These are phyloP conservation scores for Sequoia sempervirens DNA, from an alignment of 75 land plant species.

Conservation along the genomic window DNA sequence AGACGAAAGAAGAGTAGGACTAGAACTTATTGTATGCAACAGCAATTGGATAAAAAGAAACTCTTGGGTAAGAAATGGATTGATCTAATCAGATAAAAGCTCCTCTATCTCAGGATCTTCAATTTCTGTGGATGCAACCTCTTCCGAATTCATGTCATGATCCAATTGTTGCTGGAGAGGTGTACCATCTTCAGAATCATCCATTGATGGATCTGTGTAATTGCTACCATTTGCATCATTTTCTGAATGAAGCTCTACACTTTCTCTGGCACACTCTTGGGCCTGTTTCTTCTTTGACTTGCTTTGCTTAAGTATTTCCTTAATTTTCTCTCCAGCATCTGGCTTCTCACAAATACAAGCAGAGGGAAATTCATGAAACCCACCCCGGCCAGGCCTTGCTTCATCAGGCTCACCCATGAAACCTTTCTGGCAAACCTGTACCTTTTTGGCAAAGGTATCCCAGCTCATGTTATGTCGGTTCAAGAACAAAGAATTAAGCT, in stretches of 20 bases:
- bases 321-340: constrained; percentile 9
- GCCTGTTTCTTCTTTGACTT: background rate
- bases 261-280: background rate
- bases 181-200: constrained; percentile 1
- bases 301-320: background rate
- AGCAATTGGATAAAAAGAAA: background rate
- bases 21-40: background rate
- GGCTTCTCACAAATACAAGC: constrained; percentile 57
- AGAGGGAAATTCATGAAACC: constrained; percentile 79
- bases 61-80: background rate
- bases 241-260: background rate
- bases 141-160: background rate
- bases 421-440: constrained; percentile 65
- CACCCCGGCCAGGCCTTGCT: constrained; percentile 74
- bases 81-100: constrained; percentile 5
- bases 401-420: constrained; percentile 99
- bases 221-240: background rate
- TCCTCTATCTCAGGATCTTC: constrained; percentile 12
- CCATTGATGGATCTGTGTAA: background rate
- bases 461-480: constrained; percentile 56
- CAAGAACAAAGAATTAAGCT: constrained; percentile 60
- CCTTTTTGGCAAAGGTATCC: constrained; percentile 67
- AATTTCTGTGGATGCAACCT: background rate
- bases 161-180: background rate
- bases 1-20: background rate